Evolutionary conservation across 805 yeast species (phyloP), one percentile per base, ranked within the genome.

Genomic region (Wickerhamiella slavikovae): DNA sequence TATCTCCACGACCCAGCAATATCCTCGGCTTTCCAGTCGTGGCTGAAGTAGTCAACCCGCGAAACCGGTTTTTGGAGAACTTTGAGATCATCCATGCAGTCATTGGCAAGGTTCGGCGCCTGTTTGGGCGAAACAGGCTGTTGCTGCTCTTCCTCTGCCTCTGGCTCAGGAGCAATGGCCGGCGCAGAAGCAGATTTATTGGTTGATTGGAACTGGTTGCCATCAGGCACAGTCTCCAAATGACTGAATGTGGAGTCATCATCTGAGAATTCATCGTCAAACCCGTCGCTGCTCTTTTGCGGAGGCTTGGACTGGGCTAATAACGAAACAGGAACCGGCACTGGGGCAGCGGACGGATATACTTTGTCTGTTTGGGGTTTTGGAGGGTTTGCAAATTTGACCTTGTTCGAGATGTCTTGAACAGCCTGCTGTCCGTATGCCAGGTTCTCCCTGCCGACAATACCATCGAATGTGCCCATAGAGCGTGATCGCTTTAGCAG

Each of bases 1-100:
- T 89, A 89, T 40, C 93, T 64, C 99, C 99, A 89, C 18, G 94
- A 79, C 38, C 78, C 78, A 9, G 92, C 78, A 18, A 89, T 78
- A 48, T 89, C 98, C 4, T 70, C 57, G 39, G 83, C 96, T 42
- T 80, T 79, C 99, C 99, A 89, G 49, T 89, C 64, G 49, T 89
- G 94, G 4, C 93, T 77, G 29, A 89, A 60, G 52, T 89, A 89
- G 55, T 89, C 99, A 6, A 89, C 98, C 47, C 83, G 95, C 31
- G 73, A 66, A 29, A 76, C 66, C 4, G 96, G 94, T 44, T 76
- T 89, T 40, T 68, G 66, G 30, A 65, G 66, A 22, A 83, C 27
- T 13, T 32, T 29, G 8, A 35, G 30, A 29, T 44, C 48, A 31
- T 44, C 48, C 14, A 19, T 17, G 14, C 22, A 10, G 29, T 26